A percentile compares a stretch with the other conserved stretches of the same genome.
Evolutionary conservation across 2,329 filamentous ascomycete genomes (phyloP).

Genomic region (Diplodia corticola): DNA sequence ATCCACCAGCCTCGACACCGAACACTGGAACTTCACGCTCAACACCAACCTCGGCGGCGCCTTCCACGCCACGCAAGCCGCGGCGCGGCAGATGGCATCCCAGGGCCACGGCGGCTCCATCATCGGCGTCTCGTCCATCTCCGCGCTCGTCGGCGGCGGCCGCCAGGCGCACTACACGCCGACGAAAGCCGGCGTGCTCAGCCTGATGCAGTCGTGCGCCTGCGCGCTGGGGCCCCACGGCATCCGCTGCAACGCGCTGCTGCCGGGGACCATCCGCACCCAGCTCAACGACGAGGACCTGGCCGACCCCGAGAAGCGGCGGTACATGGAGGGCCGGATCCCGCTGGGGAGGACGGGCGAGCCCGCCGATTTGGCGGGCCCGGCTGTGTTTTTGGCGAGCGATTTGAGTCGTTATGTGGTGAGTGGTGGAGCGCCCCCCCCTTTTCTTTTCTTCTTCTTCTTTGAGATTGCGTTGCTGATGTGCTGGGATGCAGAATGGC

Average conservation of each 20-base stretch:
- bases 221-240: constrained; percentile 73
- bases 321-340: constrained; percentile 79
- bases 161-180: constrained; percentile 84
- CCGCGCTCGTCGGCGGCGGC: constrained; percentile 74
- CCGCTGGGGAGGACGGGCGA: constrained; percentile 73
- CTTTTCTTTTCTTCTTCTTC: neutral
- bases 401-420: constrained; percentile 60
- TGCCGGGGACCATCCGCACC: constrained; percentile 81
- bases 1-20: constrained; percentile 64
- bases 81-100: constrained; percentile 76
- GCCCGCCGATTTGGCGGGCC: constrained; percentile 75
- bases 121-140: constrained; percentile 73
- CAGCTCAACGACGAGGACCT: constrained; percentile 84
- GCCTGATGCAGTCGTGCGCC: constrained; percentile 80
- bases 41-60: constrained; percentile 81
- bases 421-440: constrained; percentile 15
- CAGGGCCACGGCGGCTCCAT: constrained; percentile 71
- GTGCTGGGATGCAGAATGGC: constrained; percentile 57
- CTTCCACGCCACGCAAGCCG: constrained; percentile 86
- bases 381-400: constrained; percentile 81
- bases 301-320: constrained; percentile 67
- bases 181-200: constrained; percentile 79
- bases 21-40: constrained; percentile 71
- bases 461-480: no score
- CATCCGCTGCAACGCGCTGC: constrained; percentile 79